A percentile compares a stretch with the other conserved stretches of the same genome.
Evolutionary conservation across 805 yeast species (phyloP).

Genomic region (Sugiyamaella lignohabitans): DNA sequence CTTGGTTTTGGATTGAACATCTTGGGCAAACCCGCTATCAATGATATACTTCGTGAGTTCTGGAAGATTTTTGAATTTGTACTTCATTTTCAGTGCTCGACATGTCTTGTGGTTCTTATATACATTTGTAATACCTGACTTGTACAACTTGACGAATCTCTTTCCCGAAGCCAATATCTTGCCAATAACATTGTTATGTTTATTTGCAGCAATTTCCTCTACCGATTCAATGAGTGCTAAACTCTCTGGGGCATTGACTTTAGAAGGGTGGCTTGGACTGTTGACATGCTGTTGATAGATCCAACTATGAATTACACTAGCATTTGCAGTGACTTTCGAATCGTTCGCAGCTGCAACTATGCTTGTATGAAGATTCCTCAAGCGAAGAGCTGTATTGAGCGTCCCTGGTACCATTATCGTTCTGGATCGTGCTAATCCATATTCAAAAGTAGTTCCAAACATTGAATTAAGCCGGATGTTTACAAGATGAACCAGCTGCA

Average conservation of each 20-base stretch:
- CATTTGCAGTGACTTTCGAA: too few species aligned
- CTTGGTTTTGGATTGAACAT: neutral
- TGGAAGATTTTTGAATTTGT: constrained; percentile 14
- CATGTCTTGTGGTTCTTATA: constrained; percentile 37
- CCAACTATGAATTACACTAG: too few species aligned
- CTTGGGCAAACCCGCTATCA: constrained; percentile 17
- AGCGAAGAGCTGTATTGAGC: too few species aligned
- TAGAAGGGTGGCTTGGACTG: neutral
- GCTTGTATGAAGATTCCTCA: too few species aligned
- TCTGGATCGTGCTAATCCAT: too few species aligned
- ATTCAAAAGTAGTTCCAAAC: too few species aligned
- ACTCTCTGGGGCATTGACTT: neutral
- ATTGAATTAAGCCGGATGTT: too few species aligned
- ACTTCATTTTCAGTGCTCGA: constrained; percentile 13
- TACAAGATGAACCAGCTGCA: too few species aligned
- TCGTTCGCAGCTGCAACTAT: too few species aligned
- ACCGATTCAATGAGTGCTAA: neutral
- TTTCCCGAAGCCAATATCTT: constrained; percentile 14
- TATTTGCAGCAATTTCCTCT: neutral
- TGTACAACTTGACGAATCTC: constrained; percentile 35
- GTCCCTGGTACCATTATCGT: too few species aligned
- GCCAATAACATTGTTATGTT: too few species aligned
- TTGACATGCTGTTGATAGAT: neutral
- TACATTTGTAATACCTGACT: constrained; percentile 42
- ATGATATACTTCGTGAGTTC: constrained; percentile 25